Evolutionary conservation across 2,329 filamentous ascomycete genomes (phyloP).

Genomic region (Botrytis squamosa): DNA sequence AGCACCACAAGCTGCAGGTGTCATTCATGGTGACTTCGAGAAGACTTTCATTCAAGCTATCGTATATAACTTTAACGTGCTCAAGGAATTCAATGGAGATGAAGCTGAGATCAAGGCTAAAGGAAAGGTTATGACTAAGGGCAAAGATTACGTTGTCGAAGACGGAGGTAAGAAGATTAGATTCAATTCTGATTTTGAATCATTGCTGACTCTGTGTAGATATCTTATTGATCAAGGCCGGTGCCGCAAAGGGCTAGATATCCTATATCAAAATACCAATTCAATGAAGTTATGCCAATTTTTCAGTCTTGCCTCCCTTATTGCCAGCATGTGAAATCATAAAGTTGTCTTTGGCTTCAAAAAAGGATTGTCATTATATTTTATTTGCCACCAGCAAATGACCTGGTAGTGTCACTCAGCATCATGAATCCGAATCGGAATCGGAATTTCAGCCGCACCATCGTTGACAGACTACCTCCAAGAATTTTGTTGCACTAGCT

Average conservation of each 20-base stretch:
- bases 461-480: not conserved
- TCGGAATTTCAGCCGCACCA: not conserved
- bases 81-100: constrained; percentile 79
- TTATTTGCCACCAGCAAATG: not conserved
- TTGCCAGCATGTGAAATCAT: not conserved
- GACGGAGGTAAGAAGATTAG: constrained; percentile 57
- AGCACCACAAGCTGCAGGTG: constrained; percentile 94
- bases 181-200: constrained; percentile 40
- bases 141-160: constrained; percentile 91
- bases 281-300: constrained; percentile 7
- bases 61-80: constrained; percentile 80
- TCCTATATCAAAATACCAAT: constrained; percentile 24
- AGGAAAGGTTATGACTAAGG: constrained; percentile 97
- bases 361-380: not conserved
- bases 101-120: constrained; percentile 87
- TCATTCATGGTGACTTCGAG: constrained; percentile 98
- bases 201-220: constrained; percentile 21
- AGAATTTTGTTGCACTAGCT: not conserved
- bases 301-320: not conserved
- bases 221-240: constrained; percentile 38
- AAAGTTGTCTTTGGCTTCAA: not conserved
- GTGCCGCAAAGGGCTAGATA: constrained; percentile 38
- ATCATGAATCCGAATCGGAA: not conserved
- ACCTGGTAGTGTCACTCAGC: not conserved
- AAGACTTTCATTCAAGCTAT: constrained; percentile 99